These are phyloP conservation scores for Dictyostelium intermedium DNA, from an alignment of 78 protist genomes.

Conservation along the genomic window DNA sequence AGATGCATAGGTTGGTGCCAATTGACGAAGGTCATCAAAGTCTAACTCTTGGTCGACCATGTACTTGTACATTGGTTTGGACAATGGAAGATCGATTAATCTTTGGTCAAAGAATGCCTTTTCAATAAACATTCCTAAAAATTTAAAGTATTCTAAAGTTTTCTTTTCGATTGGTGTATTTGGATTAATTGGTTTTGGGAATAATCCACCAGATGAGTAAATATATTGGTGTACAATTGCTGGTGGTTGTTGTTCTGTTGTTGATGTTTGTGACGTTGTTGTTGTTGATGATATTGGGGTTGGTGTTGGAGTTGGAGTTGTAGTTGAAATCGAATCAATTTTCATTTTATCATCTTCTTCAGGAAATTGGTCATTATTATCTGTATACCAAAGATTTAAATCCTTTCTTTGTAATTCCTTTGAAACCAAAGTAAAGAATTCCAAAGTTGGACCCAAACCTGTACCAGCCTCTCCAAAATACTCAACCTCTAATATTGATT, in stretches of 20 bases:
- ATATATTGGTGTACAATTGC: slow-evolving; percentile 15
- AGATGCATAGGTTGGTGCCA: slow-evolving; percentile 49
- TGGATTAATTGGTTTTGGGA: slow-evolving; percentile 83
- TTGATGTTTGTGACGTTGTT: background rate
- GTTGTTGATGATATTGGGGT: background rate
- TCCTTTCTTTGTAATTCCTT: slow-evolving; percentile 82
- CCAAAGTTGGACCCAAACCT: slow-evolving; percentile 91
- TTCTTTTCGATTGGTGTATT: slow-evolving; percentile 21
- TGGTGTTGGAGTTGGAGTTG: background rate
- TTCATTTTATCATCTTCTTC: slow-evolving; percentile 15
- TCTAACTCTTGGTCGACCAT: slow-evolving; percentile 40
- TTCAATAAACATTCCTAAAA: slow-evolving; percentile 84
- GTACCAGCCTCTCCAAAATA: slow-evolving; percentile 89
- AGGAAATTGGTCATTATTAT: background rate
- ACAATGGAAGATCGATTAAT: slow-evolving; percentile 84
- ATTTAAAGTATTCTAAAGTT: slow-evolving; percentile 44
- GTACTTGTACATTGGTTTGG: slow-evolving; percentile 72
- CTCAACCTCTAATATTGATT: slow-evolving; percentile 90
- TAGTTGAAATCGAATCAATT: background rate
- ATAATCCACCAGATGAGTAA: slow-evolving; percentile 60
- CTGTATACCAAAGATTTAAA: slow-evolving; percentile 68
- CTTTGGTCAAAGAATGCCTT: slow-evolving; percentile 87
- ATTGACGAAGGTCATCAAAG: slow-evolving; percentile 42
- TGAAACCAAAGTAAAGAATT: slow-evolving; percentile 91
- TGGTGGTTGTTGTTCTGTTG: background rate